Conservation (phyloP, 2,329 filamentous ascomycete species). For the Fusarium cicatricum region DNA sequence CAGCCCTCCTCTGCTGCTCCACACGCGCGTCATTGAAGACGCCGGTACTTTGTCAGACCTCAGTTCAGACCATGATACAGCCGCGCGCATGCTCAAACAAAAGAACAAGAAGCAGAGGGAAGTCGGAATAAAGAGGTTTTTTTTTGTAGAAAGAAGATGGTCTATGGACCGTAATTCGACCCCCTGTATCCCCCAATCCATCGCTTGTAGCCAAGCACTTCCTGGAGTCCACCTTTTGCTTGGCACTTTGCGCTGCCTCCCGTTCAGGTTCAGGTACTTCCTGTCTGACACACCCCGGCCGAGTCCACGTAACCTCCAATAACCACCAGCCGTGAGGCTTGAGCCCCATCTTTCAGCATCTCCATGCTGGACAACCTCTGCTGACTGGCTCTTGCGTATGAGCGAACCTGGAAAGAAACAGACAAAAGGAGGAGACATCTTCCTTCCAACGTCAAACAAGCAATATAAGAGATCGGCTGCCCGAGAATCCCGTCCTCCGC, state of each 20-base stretch:
- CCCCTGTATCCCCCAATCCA: background rate
- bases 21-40: constrained; percentile 15
- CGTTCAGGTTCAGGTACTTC: background rate
- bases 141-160: no score
- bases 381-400: no score
- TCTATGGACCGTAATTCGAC: no score
- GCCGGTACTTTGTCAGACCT: constrained; percentile 11
- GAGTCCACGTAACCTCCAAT: constrained; percentile 36
- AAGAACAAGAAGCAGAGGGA: background rate
- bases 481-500: no score
- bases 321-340: no score
- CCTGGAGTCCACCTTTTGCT: constrained; percentile 4
- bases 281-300: constrained; percentile 7
- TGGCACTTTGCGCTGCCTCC: constrained; percentile 1
- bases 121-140: no score
- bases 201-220: background rate
- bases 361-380: no score
- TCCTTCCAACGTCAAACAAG: no score
- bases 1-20: constrained; percentile 1
- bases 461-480: no score
- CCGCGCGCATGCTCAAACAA: constrained; percentile 34
- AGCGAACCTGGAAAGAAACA: background rate
- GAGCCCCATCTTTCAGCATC: background rate
- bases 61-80: constrained; percentile 3
- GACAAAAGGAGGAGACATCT: no score